Percentiles rank a stretch among this genome's conserved stretches.
phyloP scores from a whole-genome alignment of 768 basidiomycete species.

The Agaricus blazei region DNA sequence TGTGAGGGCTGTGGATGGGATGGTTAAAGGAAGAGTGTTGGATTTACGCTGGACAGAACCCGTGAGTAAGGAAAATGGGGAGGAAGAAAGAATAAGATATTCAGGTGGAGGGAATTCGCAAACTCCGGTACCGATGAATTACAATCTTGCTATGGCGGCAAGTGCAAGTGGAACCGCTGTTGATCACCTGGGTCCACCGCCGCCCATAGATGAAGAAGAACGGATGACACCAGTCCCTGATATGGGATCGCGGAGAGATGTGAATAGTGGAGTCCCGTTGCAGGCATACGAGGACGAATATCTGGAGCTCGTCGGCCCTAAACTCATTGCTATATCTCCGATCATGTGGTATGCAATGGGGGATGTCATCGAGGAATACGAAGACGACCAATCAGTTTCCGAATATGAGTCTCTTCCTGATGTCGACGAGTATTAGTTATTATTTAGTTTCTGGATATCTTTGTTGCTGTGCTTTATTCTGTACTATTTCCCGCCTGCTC shows the following conservation, averaged over 20 bases:
- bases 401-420: constrained; percentile 80
- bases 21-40: constrained; percentile 73
- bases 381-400: constrained; percentile 67
- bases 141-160: constrained; percentile 8
- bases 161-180: constrained; percentile 8
- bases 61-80: constrained; percentile 49
- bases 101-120: constrained; percentile 7
- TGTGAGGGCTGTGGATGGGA: constrained; percentile 76
- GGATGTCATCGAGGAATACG: constrained; percentile 78
- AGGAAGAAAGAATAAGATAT: constrained; percentile 17
- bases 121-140: constrained; percentile 3
- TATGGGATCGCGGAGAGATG: constrained; percentile 24
- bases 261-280: constrained; percentile 34
- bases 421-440: constrained; percentile 59
- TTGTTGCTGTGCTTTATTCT: neutral
- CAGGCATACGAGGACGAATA: constrained; percentile 41
- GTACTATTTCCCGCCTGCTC: neutral
- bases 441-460: neutral
- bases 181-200: constrained; percentile 10
- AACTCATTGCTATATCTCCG: constrained; percentile 70
- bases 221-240: constrained; percentile 18
- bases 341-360: constrained; percentile 84
- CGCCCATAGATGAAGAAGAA: constrained; percentile 14
- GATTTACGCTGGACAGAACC: constrained; percentile 76
- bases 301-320: constrained; percentile 64